Evolutionary conservation across 73 alveolate genomes (phyloP).

Genomic region (Effrenium voratum): DNA sequence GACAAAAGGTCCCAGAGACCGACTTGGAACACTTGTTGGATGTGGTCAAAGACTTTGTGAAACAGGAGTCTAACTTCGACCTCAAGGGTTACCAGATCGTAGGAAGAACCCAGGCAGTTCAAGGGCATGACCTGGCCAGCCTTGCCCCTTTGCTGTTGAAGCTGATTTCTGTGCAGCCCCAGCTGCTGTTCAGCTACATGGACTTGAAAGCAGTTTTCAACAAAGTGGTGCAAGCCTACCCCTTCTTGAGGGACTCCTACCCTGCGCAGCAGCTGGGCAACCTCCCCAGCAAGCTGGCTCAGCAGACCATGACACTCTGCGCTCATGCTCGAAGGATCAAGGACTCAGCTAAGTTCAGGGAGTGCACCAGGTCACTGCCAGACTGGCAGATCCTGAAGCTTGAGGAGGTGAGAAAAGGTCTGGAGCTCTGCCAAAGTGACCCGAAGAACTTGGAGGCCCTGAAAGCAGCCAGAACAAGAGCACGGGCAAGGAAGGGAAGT

Average conservation of each 20-base stretch:
- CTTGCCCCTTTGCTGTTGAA: neutral
- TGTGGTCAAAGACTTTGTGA: neutral
- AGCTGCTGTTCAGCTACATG: neutral
- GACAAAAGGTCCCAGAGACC: neutral
- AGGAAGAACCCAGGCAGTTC: neutral
- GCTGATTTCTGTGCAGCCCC: neutral
- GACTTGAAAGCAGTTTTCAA: neutral
- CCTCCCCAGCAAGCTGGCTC: neutral
- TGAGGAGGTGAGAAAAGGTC: neutral
- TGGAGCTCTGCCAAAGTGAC: too few species aligned
- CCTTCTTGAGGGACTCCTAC: neutral
- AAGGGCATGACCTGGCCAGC: neutral
- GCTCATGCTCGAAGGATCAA: neutral
- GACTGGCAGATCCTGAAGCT: neutral
- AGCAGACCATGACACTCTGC: neutral
- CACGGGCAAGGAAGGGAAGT: neutral
- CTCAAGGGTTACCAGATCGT: neutral
- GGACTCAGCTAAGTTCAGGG: neutral
- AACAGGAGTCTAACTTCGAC: neutral
- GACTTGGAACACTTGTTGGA: neutral
- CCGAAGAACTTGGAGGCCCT: too few species aligned
- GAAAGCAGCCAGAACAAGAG: neutral
- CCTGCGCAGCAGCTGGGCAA: neutral
- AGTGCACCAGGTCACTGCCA: neutral
- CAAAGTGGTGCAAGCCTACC: neutral